phyloP scores from a whole-genome alignment of 75 land plant species.

The Selaginella moellendorffii region DNA sequence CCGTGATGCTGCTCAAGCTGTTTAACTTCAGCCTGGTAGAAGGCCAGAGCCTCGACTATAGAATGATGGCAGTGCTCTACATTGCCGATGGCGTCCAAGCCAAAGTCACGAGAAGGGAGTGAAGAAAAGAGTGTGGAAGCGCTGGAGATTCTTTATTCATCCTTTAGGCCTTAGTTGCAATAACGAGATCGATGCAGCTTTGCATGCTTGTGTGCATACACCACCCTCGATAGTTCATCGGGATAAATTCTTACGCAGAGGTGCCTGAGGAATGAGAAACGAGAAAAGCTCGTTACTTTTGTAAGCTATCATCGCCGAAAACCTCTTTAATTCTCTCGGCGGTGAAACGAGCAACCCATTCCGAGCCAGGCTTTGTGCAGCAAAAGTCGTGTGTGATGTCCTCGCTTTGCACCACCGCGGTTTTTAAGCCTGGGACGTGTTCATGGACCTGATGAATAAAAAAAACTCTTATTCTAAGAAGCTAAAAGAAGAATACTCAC shows the following conservation, averaged over 20 bases:
- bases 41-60: not conserved
- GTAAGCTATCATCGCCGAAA: too few species aligned
- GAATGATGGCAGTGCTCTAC: not conserved
- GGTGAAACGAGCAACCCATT: conserved; percentile 52
- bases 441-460: conserved; percentile 31
- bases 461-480: not conserved
- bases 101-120: not conserved
- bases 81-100: not conserved
- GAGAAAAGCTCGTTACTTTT: too few species aligned
- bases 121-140: not conserved
- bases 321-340: conserved; percentile 18
- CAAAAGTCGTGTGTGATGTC: conserved; percentile 71
- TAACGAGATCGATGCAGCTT: too few species aligned
- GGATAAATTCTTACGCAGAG: too few species aligned
- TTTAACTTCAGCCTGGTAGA: conserved; percentile 15
- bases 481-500: conserved; percentile 20
- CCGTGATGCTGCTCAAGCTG: conserved; percentile 16
- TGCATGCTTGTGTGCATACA: too few species aligned
- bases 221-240: too few species aligned
- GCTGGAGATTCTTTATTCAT: not conserved
- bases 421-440: conserved; percentile 27
- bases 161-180: too few species aligned
- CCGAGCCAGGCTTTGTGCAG: conserved; percentile 71
- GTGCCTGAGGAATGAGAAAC: too few species aligned
- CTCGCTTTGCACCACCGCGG: conserved; percentile 52